A percentile compares a stretch with the other conserved stretches of the same genome.
Conservation (phyloP, 495 filamentous ascomycete species). For the Talaromyces thailandensis region DNA sequence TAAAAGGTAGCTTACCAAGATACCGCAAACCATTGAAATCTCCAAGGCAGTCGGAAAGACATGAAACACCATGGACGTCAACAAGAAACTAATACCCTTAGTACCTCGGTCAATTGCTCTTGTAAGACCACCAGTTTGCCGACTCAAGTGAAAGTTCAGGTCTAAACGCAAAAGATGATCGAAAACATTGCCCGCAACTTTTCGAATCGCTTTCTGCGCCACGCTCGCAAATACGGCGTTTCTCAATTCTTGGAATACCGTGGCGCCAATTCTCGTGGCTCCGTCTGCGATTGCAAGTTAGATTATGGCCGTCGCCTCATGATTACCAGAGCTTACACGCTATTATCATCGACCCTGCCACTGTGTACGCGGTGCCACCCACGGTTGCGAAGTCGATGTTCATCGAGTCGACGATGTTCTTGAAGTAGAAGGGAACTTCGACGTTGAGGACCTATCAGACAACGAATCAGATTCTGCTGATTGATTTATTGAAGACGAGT, state of each 20-base stretch:
- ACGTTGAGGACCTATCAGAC: constrained; percentile 71
- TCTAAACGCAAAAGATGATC: constrained; percentile 82
- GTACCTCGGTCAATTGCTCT: constrained; percentile 94
- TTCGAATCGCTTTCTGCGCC: constrained; percentile 90
- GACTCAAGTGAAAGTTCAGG: constrained; percentile 84
- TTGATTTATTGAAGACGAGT: neutral
- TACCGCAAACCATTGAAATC: constrained; percentile 91
- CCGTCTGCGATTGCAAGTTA: constrained; percentile 49
- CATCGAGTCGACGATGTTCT: constrained; percentile 93
- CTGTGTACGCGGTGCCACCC: constrained; percentile 78
- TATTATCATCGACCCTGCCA: constrained; percentile 85
- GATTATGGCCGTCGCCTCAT: neutral
- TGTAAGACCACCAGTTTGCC: constrained; percentile 90
- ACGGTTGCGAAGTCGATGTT: constrained; percentile 81
- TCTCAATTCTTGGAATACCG: constrained; percentile 79
- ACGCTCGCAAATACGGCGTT: constrained; percentile 97
- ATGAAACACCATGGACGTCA: constrained; percentile 98
- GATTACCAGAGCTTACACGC: constrained; percentile 46
- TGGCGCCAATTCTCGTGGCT: constrained; percentile 74
- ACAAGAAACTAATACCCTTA: constrained; percentile 92
- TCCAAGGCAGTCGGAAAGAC: constrained; percentile 90
- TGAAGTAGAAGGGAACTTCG: constrained; percentile 98
- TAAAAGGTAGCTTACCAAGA: constrained; percentile 39
- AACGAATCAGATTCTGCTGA: neutral
- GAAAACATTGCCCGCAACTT: constrained; percentile 86